These are phyloP conservation scores for Ustilago sp. DNA, from an alignment of 1,284 basidiomycete species.

Conservation along the genomic window DNA sequence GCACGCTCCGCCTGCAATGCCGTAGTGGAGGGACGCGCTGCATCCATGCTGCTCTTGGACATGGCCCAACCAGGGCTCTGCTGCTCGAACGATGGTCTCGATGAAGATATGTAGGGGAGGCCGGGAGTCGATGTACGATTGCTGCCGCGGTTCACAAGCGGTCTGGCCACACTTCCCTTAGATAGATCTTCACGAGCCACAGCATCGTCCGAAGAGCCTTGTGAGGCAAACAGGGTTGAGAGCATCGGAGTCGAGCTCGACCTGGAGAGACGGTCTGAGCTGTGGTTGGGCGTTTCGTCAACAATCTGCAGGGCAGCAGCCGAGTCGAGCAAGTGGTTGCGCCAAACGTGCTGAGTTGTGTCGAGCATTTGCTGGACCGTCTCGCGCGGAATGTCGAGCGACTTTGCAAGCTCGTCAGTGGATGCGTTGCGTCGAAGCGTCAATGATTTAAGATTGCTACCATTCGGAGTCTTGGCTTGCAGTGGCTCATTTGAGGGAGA, in stretches of 20 bases:
- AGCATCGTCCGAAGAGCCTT: slow-evolving; percentile 1
- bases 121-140: slow-evolving; percentile 20
- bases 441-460: slow-evolving; percentile 15
- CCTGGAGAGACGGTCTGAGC: slow-evolving; percentile 10
- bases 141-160: slow-evolving; percentile 5
- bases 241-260: slow-evolving; percentile 35
- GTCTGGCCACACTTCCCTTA: slow-evolving; percentile 21
- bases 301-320: not conserved
- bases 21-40: slow-evolving; percentile 2
- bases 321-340: slow-evolving; percentile 32
- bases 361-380: slow-evolving; percentile 49
- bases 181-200: slow-evolving; percentile 10
- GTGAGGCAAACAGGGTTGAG: slow-evolving; percentile 28
- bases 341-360: slow-evolving; percentile 48
- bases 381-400: slow-evolving; percentile 47
- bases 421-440: slow-evolving; percentile 25
- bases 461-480: not conserved
- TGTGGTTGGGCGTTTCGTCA: not conserved
- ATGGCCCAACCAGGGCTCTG: slow-evolving; percentile 35
- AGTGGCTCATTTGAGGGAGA: slow-evolving; percentile 1
- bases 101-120: slow-evolving; percentile 40
- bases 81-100: slow-evolving; percentile 23
- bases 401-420: slow-evolving; percentile 33
- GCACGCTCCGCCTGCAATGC: slow-evolving; percentile 21
- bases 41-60: slow-evolving; percentile 16